Base-by-base conservation (phyloP, 1,284 basidiomycete species). In the Ustilago bromivora region DNA sequence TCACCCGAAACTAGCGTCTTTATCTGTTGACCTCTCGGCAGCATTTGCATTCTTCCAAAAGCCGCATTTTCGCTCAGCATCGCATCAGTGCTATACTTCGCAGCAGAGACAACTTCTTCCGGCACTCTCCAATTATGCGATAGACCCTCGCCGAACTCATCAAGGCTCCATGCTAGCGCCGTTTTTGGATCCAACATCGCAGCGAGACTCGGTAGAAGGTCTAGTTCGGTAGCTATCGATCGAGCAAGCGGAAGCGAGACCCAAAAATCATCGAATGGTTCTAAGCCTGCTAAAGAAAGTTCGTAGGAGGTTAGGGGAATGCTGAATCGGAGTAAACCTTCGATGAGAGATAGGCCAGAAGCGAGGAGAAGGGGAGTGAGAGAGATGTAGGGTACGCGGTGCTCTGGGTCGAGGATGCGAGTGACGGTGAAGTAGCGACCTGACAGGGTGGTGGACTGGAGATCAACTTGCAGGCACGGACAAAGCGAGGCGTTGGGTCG, bases 241-340 rank as follows among this genome's bases (percentile, higher is more conserved):
- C 65, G 36, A 1, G 76, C 73, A 1, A 72, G 56, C 0, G 58
- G 61, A 15, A 79, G 66, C 0, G 68, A 59, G 41, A 63, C 36
- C 77, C 77, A 79, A 0, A 70, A 10, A 5, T 79, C 77, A n/a
- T 79, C 77, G 41, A 49, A 76, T 0, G 77, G 77, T 51, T 79
- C 77, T n/a, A 79, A 34, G 1, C 77, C 77, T 0, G 73, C 62
- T 1, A 76, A 46, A 7, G 62, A 66, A 4, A 76, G 35, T 12
- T 72, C 61, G 55, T 49, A 79, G 0, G 2, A 60, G 57, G 7
- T 51, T 3, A 2, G 72, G 34, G 13, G 19, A 4, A 28, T 28
- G 23, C 23, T 28, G 57, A 76, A 70, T 11, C 58, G 59, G 2
- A 79, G 55, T 4, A 79, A 46, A 4, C 77, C 77, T 51, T 71